Percentiles rank a stretch among this genome's conserved stretches.
Conservation (phyloP, 768 basidiomycete species). For the Naganishia friedmannii region DNA sequence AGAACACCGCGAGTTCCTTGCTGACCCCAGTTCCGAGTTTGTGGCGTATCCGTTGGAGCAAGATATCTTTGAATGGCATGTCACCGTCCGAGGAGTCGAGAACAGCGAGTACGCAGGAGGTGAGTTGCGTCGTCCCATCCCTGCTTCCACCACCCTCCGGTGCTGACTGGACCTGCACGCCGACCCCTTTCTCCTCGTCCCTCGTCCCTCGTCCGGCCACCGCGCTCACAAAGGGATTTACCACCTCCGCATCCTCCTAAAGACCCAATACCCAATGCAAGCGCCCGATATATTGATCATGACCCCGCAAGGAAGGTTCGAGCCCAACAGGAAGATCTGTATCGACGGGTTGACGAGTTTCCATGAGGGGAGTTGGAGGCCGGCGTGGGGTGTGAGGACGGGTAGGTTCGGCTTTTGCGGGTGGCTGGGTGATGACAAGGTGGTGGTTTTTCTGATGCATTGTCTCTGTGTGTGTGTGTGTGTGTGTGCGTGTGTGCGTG, state of each 20-base stretch:
- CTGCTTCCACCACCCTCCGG: too few relatives aligned
- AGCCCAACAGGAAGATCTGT: slow-evolving; percentile 76
- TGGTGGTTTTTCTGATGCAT: too few relatives aligned
- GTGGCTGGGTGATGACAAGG: too few relatives aligned
- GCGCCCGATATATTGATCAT: slow-evolving; percentile 94
- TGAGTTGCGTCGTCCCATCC: slow-evolving; percentile 19
- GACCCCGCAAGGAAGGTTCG: slow-evolving; percentile 95
- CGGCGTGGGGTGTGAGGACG: slow-evolving; percentile 95
- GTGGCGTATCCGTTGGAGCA: slow-evolving; percentile 73
- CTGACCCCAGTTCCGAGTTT: slow-evolving; percentile 82
- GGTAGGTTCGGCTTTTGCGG: slow-evolving; percentile 43
- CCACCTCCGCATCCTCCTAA: slow-evolving; percentile 84
- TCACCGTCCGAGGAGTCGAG: slow-evolving; percentile 82
- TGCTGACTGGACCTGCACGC: too few relatives aligned
- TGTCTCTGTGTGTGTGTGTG: too few relatives aligned
- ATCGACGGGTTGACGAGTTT: slow-evolving; percentile 54
- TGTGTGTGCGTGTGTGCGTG: not conserved
- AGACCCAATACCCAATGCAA: slow-evolving; percentile 92
- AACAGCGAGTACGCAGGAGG: slow-evolving; percentile 92
- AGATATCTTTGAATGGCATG: slow-evolving; percentile 78
- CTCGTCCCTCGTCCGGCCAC: too few relatives aligned
- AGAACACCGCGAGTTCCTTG: slow-evolving; percentile 83
- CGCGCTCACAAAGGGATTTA: slow-evolving; percentile 60
- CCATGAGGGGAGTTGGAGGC: slow-evolving; percentile 96
- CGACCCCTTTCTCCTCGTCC: not conserved